phyloP scores from a whole-genome alignment of 176 grass and related monocot genomes.

The Typha latifolia region DNA sequence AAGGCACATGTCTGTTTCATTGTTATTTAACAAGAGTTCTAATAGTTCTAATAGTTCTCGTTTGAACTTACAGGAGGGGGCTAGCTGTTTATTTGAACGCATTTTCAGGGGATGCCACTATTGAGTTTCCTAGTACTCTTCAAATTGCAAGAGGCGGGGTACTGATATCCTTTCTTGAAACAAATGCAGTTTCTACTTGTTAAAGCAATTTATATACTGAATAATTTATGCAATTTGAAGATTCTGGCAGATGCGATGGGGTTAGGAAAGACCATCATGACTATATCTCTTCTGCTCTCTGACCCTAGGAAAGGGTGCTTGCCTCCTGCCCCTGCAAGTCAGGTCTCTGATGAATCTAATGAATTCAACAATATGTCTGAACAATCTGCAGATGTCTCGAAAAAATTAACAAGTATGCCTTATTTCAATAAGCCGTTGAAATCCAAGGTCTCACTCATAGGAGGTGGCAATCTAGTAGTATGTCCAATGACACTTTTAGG shows the following conservation, averaged over 20 bases:
- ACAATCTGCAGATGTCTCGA: conserved; percentile 34
- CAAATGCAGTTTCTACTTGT: conserved; percentile 3
- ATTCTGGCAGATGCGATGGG: conserved; percentile 99
- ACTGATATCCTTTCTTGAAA: conserved; percentile 25
- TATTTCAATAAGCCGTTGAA: conserved; percentile 65
- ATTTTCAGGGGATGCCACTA: conserved; percentile 75
- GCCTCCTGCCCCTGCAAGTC: conserved; percentile 31
- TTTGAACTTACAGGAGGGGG: conserved; percentile 49
- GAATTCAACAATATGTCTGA: conserved; percentile 26
- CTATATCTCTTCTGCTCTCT: conserved; percentile 83
- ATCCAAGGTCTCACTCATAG: conserved; percentile 48
- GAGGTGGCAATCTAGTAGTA: conserved; percentile 73
- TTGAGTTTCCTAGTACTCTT: conserved; percentile 83
- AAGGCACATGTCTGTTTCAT: conserved; percentile 7
- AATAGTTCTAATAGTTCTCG: conserved; percentile 19
- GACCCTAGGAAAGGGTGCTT: conserved; percentile 58
- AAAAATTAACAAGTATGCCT: conserved; percentile 55
- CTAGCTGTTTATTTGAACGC: conserved; percentile 76
- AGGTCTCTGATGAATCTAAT: conserved; percentile 38
- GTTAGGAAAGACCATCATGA: conserved; percentile 96
- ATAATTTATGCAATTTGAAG: conserved; percentile 35
- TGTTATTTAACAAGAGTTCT: not conserved
- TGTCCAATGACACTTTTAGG: conserved; percentile 94
- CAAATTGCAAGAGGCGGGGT: conserved; percentile 92
- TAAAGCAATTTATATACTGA: not conserved